Evolutionary conservation across 202 grass and related monocot genomes (phyloP).

Genomic region (Carex arenaria): DNA sequence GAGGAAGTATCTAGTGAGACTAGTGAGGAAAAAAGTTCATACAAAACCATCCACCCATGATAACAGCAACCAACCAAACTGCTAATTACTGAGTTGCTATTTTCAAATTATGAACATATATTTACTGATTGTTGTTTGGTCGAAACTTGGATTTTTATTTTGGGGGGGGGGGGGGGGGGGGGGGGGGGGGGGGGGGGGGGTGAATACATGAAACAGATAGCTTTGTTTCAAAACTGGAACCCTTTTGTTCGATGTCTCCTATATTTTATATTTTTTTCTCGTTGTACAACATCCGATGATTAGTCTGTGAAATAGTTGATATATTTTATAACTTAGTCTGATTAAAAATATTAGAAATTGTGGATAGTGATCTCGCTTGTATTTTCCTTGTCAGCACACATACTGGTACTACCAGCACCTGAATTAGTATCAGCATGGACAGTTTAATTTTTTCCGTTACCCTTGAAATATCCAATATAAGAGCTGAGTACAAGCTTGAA

Average conservation of each 20-base stretch:
- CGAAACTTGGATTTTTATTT: not conserved
- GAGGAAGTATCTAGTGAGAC: not conserved
- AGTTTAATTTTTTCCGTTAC: not conserved
- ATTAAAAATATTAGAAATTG: not conserved
- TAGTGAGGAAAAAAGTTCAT: not conserved
- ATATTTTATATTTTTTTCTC: not conserved
- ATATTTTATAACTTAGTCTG: not conserved
- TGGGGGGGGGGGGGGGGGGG: not conserved
- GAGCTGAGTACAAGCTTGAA: not conserved
- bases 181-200: not conserved
- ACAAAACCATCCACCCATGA: not conserved
- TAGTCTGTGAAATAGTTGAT: not conserved
- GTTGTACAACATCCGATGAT: not conserved
- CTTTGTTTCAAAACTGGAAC: not conserved
- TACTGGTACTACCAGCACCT: not conserved
- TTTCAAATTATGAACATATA: not conserved
- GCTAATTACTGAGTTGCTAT: not conserved
- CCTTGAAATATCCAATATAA: not conserved
- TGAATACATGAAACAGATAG: not conserved
- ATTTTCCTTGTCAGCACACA: not conserved
- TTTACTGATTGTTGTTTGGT: constrained; percentile 1
- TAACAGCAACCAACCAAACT: not conserved
- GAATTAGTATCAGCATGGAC: not conserved
- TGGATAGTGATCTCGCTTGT: not conserved
- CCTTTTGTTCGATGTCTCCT: not conserved